Evolutionary conservation across 768 basidiomycete species (phyloP), one percentile per base, ranked within the genome.

Genomic region (Agrocybe praecox): DNA sequence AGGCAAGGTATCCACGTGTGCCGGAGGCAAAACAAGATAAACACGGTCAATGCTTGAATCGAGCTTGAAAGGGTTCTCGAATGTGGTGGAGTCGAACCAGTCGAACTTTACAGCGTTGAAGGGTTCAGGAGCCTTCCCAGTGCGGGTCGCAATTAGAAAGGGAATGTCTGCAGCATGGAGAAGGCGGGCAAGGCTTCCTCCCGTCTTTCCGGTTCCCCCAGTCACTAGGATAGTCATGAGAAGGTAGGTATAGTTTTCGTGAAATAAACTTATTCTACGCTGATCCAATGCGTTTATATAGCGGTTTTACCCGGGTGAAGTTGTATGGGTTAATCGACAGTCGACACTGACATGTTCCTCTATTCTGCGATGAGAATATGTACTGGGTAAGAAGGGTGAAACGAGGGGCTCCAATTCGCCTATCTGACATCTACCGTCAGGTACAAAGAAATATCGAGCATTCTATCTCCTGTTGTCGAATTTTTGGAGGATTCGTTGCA

Each of bases 71-170:
- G 73, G 72, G 46, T 70, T 70, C 7, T 64, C 59, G 58, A 65
- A 73, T 4, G 74, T 74, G 11, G 60, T 53, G 0, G 67, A 49
- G 50, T 79, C 69, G 29, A 64, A 55, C 76, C 76, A 77, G 53
- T 78, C 69, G 36, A 78, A 75, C 21, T 54, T 60, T 32, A 72
- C 72, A 9, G 64, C 70, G n/a, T 56, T 64, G 55, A 64, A 70
- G 4, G 66, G 72, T 17, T 36, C 58, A 14, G 68, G 68, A 10
- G 60, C 65, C 4, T 59, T 56, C 3, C 63, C 67, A 10, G 61
- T 63, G 21, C 73, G 72, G 1, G 60, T 64, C 1, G 73, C 57
- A 32, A 74, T 36, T 17, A 74, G 36, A 8, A 72, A 57, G 7
- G 66, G 63, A 17, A 65, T 58, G 3, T 57, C 59, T 1, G 69